Evolutionary conservation across 2,329 filamentous ascomycete species (phyloP).

Genomic region (Penicillium sp.): DNA sequence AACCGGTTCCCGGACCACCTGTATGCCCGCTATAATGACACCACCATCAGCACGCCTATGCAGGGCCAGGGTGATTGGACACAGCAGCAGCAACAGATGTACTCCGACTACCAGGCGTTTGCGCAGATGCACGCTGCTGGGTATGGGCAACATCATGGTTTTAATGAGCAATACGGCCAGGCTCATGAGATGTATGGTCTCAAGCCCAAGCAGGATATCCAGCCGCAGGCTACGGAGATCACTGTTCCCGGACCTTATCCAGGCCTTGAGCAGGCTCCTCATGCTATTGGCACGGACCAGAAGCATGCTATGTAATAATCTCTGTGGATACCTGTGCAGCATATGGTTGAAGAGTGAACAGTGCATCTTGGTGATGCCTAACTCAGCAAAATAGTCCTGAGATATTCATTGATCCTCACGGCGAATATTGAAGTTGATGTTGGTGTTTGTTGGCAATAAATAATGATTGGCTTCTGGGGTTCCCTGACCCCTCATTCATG

Average conservation of each 20-base stretch:
- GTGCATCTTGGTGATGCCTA: neutral
- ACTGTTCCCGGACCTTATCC: neutral
- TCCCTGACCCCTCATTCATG: neutral
- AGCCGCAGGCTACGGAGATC: neutral
- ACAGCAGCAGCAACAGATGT: neutral
- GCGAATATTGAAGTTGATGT: neutral
- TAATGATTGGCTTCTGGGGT: neutral
- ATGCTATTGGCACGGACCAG: neutral
- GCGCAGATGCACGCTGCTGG: conserved; percentile 6
- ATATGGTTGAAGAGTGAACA: neutral
- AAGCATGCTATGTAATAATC: conserved; percentile 9
- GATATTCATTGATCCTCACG: neutral
- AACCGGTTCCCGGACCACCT: conserved; percentile 28
- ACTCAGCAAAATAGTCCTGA: neutral
- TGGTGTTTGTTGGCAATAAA: neutral
- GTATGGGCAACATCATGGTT: conserved; percentile 9
- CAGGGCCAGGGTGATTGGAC: conserved; percentile 22
- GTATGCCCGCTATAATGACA: conserved; percentile 38
- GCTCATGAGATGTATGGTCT: conserved; percentile 5
- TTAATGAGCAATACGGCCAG: conserved; percentile 8
- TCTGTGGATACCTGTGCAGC: neutral
- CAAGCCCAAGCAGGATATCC: conserved; percentile 1
- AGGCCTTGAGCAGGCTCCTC: neutral
- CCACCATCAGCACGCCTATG: conserved; percentile 29
- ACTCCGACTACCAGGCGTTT: conserved; percentile 6